Conservation (phyloP, 164 flowering plant genomes). For the Vitis rotundifolia region DNA sequence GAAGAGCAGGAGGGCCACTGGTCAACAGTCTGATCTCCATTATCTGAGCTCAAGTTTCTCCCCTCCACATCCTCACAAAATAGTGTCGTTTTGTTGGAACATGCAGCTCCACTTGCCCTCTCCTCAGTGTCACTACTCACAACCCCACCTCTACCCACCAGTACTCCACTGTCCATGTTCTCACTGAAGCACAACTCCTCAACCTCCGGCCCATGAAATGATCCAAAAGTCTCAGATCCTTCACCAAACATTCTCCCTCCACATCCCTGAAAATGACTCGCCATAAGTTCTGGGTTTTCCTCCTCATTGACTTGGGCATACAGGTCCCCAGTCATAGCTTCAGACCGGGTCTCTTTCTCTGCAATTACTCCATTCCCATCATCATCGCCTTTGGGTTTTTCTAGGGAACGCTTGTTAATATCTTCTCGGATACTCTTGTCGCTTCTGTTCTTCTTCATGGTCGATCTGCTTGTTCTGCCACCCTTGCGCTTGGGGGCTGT, state of each 20-base stretch:
- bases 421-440: neutral
- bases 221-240: no score
- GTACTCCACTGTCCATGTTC: conserved; percentile 6
- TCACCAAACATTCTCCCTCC: neutral
- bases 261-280: conserved; percentile 1
- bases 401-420: no score
- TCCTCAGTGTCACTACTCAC: no score
- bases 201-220: neutral
- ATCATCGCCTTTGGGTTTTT: no score
- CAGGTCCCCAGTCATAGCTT: neutral
- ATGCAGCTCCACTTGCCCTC: no score
- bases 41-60: conserved; percentile 6
- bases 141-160: no score
- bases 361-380: neutral
- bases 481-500: conserved; percentile 29
- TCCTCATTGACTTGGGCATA: neutral
- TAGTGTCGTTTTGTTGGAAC: neutral
- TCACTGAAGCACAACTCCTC: conserved; percentile 6
- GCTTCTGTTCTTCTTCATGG: conserved; percentile 35
- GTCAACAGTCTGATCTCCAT: neutral
- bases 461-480: conserved; percentile 30
- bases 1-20: conserved; percentile 17
- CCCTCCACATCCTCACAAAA: neutral
- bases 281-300: conserved; percentile 1
- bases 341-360: conserved; percentile 10